phyloP scores from a whole-genome alignment of 306 rosid species.

The Vachellia pachyceras region DNA sequence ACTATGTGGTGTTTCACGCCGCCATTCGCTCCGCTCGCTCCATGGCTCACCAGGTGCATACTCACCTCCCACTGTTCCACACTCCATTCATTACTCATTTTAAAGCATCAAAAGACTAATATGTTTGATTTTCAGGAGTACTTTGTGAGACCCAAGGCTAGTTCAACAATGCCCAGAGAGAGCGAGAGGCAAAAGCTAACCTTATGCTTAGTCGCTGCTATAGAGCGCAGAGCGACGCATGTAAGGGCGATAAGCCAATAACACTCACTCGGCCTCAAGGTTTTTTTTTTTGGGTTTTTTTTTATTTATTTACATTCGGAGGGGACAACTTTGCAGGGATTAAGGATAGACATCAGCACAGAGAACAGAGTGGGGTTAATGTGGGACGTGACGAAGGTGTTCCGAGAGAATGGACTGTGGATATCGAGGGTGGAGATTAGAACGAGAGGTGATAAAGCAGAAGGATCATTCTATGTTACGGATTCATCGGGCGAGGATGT shows the following conservation, averaged over 20 bases:
- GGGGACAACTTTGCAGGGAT: conserved; percentile 53
- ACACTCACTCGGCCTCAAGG: conserved; percentile 7
- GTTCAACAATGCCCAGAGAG: conserved; percentile 47
- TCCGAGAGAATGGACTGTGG: conserved; percentile 75
- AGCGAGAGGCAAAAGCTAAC: conserved; percentile 61
- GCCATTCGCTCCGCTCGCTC: conserved; percentile 67
- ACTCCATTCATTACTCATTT: neutral
- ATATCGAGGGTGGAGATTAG: conserved; percentile 63
- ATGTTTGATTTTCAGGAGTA: conserved; percentile 65
- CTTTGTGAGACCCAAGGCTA: conserved; percentile 62
- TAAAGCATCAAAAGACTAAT: too few relatives aligned
- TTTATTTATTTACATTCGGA: neutral
- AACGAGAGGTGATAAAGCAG: conserved; percentile 57
- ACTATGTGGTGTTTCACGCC: conserved; percentile 83
- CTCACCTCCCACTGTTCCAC: neutral
- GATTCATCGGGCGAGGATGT: conserved; percentile 64
- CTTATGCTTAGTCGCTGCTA: conserved; percentile 73
- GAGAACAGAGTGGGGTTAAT: conserved; percentile 67
- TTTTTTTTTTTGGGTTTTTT: neutral
- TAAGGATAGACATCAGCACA: conserved; percentile 63
- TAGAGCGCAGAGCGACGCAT: conserved; percentile 81
- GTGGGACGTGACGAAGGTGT: conserved; percentile 64
- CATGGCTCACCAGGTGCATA: conserved; percentile 76
- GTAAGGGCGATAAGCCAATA: conserved; percentile 41
- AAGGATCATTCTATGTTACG: conserved; percentile 73